phyloP scores from a whole-genome alignment of 1,284 basidiomycete genomes.

The Peniophora sp. region DNA sequence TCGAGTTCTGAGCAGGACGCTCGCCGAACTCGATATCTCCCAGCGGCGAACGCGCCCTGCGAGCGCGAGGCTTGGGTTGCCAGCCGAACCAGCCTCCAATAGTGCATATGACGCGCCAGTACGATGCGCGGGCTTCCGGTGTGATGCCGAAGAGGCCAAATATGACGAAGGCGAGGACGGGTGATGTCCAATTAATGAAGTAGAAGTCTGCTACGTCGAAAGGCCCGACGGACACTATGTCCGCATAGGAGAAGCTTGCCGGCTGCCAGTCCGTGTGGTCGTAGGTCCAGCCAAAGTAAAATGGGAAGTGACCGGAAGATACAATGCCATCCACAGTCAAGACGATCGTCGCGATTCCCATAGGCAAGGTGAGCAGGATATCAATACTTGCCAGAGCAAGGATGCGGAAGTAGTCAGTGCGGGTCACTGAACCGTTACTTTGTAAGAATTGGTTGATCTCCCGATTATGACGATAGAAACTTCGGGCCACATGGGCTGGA shows the following conservation, averaged over 20 bases:
- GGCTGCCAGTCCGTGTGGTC: background rate
- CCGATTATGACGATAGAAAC: background rate
- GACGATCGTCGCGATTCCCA: background rate
- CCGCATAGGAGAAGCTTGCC: background rate
- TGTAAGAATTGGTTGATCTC: background rate
- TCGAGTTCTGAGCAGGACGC: too few species aligned
- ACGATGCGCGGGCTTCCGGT: background rate
- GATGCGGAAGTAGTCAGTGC: background rate
- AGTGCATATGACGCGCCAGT: background rate
- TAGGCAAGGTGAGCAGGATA: background rate
- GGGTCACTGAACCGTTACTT: background rate
- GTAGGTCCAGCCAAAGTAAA: background rate
- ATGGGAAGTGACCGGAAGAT: background rate
- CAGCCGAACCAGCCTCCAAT: too few species aligned
- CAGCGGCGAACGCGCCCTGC: too few species aligned
- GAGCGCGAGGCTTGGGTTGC: too few species aligned
- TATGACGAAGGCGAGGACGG: background rate
- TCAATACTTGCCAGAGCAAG: background rate
- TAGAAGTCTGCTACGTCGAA: background rate
- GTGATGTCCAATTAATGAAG: background rate
- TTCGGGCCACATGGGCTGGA: background rate
- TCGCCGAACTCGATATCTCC: too few species aligned
- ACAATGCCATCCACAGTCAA: too few species aligned
- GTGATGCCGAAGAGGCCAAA: background rate
- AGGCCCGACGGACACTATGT: background rate